Evolutionary conservation across 208 protist genomes (phyloP).

Genomic region (Wallacemonas sp.): DNA sequence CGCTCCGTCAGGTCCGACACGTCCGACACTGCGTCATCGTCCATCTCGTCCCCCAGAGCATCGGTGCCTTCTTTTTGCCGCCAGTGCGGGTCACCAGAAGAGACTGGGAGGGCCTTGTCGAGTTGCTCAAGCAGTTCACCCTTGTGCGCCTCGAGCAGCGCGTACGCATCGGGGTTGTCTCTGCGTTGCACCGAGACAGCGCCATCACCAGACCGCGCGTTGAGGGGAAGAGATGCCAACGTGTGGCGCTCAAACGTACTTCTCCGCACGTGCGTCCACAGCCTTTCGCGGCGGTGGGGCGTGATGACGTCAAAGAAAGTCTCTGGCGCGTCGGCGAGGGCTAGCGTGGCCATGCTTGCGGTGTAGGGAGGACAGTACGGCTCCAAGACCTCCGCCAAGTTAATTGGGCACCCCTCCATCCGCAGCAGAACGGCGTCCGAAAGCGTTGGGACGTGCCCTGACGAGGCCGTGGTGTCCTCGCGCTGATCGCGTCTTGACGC

Average conservation of each 20-base stretch:
- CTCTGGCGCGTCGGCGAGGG: conserved; percentile 36
- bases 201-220: not conserved
- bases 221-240: conserved; percentile 23
- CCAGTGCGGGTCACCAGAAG: not conserved
- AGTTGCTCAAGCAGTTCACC: not conserved
- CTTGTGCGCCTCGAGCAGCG: conserved; percentile 9
- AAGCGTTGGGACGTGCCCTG: too few species aligned
- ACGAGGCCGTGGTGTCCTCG: not conserved
- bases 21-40: conserved; percentile 12
- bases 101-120: not conserved
- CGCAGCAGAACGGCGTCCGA: conserved; percentile 36
- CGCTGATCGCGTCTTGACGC: too few species aligned
- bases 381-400: conserved; percentile 81
- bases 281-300: conserved; percentile 17
- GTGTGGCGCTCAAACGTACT: conserved; percentile 6
- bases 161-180: not conserved
- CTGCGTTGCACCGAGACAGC: not conserved
- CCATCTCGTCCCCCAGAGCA: too few species aligned
- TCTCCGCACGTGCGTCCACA: conserved; percentile 9
- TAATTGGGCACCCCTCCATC: conserved; percentile 60
- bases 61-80: conserved; percentile 17
- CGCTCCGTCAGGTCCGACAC: not conserved
- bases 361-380: conserved; percentile 83
- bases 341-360: conserved; percentile 25
- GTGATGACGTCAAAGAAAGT: conserved; percentile 33